phyloP scores from a whole-genome alignment of 371 early-diverging fungal genomes.

The Nematocida ausubeli region DNA sequence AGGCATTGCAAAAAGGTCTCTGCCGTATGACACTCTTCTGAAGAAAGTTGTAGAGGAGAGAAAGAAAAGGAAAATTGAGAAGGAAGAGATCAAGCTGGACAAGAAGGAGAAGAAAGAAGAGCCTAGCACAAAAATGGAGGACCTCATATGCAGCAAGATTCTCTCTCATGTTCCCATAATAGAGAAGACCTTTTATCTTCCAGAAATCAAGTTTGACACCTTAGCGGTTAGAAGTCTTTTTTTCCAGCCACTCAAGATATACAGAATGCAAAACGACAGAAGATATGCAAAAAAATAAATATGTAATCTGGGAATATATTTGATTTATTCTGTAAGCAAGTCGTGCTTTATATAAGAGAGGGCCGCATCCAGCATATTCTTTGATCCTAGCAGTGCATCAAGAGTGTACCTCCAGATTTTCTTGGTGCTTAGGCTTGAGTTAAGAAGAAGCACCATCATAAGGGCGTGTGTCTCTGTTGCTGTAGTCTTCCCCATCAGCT shows the following conservation, averaged over 20 bases:
- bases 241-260: constrained; percentile 53
- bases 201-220: constrained; percentile 55
- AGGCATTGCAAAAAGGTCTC: constrained; percentile 29
- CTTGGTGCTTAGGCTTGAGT: constrained; percentile 17
- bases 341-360: not conserved
- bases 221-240: constrained; percentile 44
- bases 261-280: constrained; percentile 22
- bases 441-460: constrained; percentile 44
- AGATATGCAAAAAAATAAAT: not conserved
- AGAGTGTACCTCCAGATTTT: constrained; percentile 26
- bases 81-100: constrained; percentile 25
- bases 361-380: not conserved
- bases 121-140: constrained; percentile 28
- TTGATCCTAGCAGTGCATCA: not conserved
- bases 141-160: constrained; percentile 7
- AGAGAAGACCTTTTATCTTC: constrained; percentile 47
- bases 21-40: constrained; percentile 30
- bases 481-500: constrained; percentile 12
- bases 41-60: constrained; percentile 41
- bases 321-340: not conserved
- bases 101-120: constrained; percentile 44
- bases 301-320: not conserved
- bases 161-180: constrained; percentile 4
- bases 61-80: constrained; percentile 39
- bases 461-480: constrained; percentile 26